A percentile compares a stretch with the other conserved stretches of the same genome.
Evolutionary conservation across 345 rosid genomes (phyloP).

Genomic region (Streptanthus diversifolius): DNA sequence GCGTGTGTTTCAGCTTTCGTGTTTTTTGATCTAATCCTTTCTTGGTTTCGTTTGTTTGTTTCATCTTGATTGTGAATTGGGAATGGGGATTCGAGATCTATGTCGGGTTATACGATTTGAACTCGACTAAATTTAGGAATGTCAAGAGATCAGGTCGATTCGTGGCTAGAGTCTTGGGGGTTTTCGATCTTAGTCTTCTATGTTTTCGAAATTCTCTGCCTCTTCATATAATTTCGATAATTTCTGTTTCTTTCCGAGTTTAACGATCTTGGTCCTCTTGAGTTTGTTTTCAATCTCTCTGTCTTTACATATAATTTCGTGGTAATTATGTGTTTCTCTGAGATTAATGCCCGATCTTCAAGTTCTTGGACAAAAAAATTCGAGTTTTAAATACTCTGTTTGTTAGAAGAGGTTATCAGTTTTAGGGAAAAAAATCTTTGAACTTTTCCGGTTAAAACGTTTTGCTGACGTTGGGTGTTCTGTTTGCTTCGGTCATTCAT

Average conservation of each 20-base stretch:
- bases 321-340: background rate
- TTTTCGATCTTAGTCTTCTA: constrained; percentile 11
- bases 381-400: background rate
- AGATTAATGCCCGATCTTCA: constrained; percentile 11
- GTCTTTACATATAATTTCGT: background rate
- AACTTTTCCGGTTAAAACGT: background rate
- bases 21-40: background rate
- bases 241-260: background rate
- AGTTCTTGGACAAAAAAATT: background rate
- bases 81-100: constrained; percentile 22
- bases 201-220: background rate
- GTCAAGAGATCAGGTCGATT: constrained; percentile 13
- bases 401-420: background rate
- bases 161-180: background rate
- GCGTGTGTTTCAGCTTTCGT: background rate
- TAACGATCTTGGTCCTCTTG: background rate
- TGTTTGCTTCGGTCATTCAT: background rate
- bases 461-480: background rate
- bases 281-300: background rate
- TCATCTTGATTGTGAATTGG: constrained; percentile 8
- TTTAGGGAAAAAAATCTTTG: background rate
- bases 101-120: background rate
- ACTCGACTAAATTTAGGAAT: background rate
- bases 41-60: background rate
- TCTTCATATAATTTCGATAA: background rate